Conservation (phyloP, 495 filamentous ascomycete species). For the Neurospora sp. region DNA sequence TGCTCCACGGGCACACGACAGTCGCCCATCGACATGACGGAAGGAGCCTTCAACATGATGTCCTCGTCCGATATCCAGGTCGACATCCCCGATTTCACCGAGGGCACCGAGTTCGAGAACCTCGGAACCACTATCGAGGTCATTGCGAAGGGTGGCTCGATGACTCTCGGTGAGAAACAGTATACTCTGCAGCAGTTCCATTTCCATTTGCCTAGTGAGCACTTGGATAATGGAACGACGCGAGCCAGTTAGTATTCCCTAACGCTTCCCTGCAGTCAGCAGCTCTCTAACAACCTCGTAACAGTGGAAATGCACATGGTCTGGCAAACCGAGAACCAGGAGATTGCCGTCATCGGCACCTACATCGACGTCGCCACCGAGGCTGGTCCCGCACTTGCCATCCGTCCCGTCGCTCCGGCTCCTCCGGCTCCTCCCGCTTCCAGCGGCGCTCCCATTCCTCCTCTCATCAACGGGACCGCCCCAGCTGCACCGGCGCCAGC, state of each 20-base stretch:
- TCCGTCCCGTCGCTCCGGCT: not conserved
- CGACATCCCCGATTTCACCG: slow-evolving; percentile 22
- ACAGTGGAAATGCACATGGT: slow-evolving; percentile 60
- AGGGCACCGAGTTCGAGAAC: slow-evolving; percentile 46
- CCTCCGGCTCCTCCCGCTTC: slow-evolving; percentile 9
- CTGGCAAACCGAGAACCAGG: slow-evolving; percentile 33
- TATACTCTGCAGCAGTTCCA: slow-evolving; percentile 57
- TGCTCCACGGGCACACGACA: slow-evolving; percentile 49
- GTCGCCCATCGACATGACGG: slow-evolving; percentile 50
- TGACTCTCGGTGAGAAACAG: slow-evolving; percentile 33
- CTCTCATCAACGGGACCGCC: not conserved
- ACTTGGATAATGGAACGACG: slow-evolving; percentile 40
- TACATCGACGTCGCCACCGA: slow-evolving; percentile 46
- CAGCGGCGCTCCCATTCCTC: slow-evolving; percentile 1
- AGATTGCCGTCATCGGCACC: slow-evolving; percentile 48
- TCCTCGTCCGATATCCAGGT: slow-evolving; percentile 26
- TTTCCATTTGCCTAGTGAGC: slow-evolving; percentile 62
- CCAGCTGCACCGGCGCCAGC: not conserved
- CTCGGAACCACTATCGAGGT: slow-evolving; percentile 51
- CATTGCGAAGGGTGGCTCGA: slow-evolving; percentile 26
- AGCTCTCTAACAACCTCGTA: slow-evolving; percentile 8
- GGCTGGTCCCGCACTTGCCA: slow-evolving; percentile 12
- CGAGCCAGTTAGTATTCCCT: slow-evolving; percentile 27
- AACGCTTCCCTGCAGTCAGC: not conserved
- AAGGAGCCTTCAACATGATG: slow-evolving; percentile 31